Base-by-base conservation (phyloP, 1,284 basidiomycete species). In the Trichosporon coremiiforme region DNA sequence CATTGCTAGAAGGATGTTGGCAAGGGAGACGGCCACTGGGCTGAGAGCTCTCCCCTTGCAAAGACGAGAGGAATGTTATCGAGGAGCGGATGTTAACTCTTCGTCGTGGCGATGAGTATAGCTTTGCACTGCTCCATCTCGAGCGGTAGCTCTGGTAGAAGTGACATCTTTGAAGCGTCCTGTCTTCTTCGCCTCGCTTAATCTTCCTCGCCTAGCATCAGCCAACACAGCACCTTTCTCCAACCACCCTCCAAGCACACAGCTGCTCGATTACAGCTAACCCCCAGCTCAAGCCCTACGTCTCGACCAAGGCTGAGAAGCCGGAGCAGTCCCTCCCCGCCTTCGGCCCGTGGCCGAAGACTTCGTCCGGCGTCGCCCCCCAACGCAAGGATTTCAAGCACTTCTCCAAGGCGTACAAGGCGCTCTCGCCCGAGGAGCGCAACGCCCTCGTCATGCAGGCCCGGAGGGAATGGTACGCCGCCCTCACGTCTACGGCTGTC, bases 261-360 rank as follows among this genome's bases (percentile, higher is more conserved):
- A 35, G 33, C 33, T 25, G 25, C 25, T 25, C 25, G 25, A 25
- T 25, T 25, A 25, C 25, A 22, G 57, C 53, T 57, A 29, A 57
- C 60, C 31, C 64, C 12, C 75, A 87, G 86, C 75, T 87, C 67
- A 84, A 84, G 73, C 85, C 86, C 68, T 87, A 87, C 71, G 86
- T 86, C 10, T 72, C 78, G 0, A 76, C 76, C 8, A 57, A 66
- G 47, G 25, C 66, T 38, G 50, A 67, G 65, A 69, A 68, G 67
- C 57, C 57, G 57, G 31, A 17, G 57, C 29, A 62, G 29, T 7
- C 17, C 13, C 67, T 75, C 68, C 68, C 74, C 45, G n/a, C 72
- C 10, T 70, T 80, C 68, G 76, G 53, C 38, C 70, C 64, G 66
- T 47, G 35, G 57, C 57, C 57, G 4, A 62, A 62, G 57, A 62